A percentile compares a stretch with the other conserved stretches of the same genome.
phyloP scores from a whole-genome alignment of 2,329 filamentous ascomycete species.

The Capronia coronata region DNA sequence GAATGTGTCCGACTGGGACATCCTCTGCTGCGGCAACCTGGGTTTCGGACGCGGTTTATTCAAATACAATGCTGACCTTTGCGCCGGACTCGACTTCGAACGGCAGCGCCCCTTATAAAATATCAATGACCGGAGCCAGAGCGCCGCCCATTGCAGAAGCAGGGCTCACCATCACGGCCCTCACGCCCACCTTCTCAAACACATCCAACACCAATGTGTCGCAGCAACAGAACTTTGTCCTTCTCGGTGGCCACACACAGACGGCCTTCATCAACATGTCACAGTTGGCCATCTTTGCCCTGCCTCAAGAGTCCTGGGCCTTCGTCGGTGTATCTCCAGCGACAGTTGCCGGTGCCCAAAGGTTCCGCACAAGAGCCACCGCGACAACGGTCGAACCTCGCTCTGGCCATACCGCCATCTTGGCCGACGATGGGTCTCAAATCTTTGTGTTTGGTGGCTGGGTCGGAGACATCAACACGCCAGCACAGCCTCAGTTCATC shows the following conservation, averaged over 20 bases:
- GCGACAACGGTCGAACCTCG: conserved; percentile 66
- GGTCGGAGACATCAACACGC: conserved; percentile 71
- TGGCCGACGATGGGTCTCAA: conserved; percentile 70
- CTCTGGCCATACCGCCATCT: conserved; percentile 79
- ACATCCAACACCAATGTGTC: conserved; percentile 55
- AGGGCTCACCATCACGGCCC: conserved; percentile 73
- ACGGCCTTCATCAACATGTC: conserved; percentile 91
- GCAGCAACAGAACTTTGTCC: conserved; percentile 69
- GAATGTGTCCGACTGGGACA: conserved; percentile 64
- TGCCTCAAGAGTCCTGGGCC: conserved; percentile 81
- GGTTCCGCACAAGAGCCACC: conserved; percentile 38
- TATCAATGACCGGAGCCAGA: conserved; percentile 45
- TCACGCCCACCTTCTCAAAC: conserved; percentile 65
- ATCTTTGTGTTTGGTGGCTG: conserved; percentile 82
- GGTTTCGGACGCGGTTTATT: conserved; percentile 68
- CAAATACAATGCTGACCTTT: conserved; percentile 69
- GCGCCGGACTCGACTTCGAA: conserved; percentile 38
- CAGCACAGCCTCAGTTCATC: conserved; percentile 75
- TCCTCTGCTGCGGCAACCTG: conserved; percentile 47
- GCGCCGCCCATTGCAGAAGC: conserved; percentile 73
- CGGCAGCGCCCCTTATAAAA: conserved; percentile 28
- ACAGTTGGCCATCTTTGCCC: conserved; percentile 74
- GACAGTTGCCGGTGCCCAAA: conserved; percentile 41
- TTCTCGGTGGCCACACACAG: conserved; percentile 79
- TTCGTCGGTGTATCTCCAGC: conserved; percentile 62